phyloP scores from a whole-genome alignment of 2,329 filamentous ascomycete species.

The Trichoderma guizhouense region DNA sequence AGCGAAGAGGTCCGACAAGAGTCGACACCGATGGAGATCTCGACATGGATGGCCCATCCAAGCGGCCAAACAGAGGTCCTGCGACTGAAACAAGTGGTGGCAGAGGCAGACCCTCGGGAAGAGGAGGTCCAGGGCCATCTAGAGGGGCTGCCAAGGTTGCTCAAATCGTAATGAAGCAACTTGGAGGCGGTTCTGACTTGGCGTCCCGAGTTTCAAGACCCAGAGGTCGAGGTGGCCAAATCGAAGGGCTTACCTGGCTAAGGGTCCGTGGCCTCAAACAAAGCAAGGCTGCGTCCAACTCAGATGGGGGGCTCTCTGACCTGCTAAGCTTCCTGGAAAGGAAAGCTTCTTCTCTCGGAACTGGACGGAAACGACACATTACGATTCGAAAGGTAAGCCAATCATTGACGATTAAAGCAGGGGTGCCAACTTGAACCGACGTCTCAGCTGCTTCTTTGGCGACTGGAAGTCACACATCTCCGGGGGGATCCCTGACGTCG shows the following conservation, averaged over 20 bases:
- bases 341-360: constrained; percentile 58
- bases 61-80: constrained; percentile 33
- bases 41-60: constrained; percentile 49
- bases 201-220: constrained; percentile 35
- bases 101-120: constrained; percentile 31
- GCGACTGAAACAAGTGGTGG: constrained; percentile 28
- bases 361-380: constrained; percentile 46
- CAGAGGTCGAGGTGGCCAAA: constrained; percentile 25
- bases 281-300: constrained; percentile 65
- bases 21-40: constrained; percentile 57
- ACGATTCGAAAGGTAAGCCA: constrained; percentile 76
- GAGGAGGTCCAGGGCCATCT: constrained; percentile 25
- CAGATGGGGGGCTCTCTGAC: constrained; percentile 63
- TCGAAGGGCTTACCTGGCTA: constrained; percentile 34
- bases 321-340: constrained; percentile 68
- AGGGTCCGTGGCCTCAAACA: constrained; percentile 61
- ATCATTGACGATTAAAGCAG: constrained; percentile 34
- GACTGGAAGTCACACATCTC: constrained; percentile 14
- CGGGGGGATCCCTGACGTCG: constrained; percentile 10
- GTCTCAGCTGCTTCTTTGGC: constrained; percentile 16
- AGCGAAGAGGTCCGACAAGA: constrained; percentile 38
- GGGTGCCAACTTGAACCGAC: constrained; percentile 20
- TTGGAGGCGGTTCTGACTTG: constrained; percentile 34
- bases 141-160: constrained; percentile 37
- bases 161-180: constrained; percentile 43